Evolutionary conservation across 192 early-diverging fungal species (phyloP).

Genomic region (Haplosporangium gracile): DNA sequence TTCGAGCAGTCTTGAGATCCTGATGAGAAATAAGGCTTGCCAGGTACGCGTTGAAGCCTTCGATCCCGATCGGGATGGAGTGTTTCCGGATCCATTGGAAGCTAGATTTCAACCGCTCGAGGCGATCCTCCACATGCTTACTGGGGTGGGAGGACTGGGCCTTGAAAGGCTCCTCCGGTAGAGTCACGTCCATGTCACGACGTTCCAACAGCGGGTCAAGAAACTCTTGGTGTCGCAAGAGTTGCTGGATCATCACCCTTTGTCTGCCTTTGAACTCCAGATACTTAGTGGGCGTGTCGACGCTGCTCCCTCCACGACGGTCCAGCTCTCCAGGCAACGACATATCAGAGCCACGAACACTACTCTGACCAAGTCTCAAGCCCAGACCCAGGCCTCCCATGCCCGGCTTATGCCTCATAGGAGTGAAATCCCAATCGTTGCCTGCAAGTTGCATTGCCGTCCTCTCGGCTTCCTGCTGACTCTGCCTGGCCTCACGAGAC

Average conservation of each 20-base stretch:
- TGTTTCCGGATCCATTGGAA: conserved; percentile 27
- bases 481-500: not conserved
- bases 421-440: conserved; percentile 29
- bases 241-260: conserved; percentile 18
- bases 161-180: not conserved
- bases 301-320: not conserved
- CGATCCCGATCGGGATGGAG: conserved; percentile 19
- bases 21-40: conserved; percentile 22
- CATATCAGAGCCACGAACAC: not conserved
- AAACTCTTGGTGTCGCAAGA: conserved; percentile 26
- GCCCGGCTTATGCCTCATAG: conserved; percentile 8
- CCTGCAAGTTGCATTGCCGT: not conserved
- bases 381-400: conserved; percentile 1
- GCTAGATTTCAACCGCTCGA: conserved; percentile 26
- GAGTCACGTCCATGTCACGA: not conserved
- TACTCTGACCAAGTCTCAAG: not conserved
- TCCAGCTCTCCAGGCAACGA: not conserved
- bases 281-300: not conserved
- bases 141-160: not conserved
- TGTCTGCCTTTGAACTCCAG: conserved; percentile 9
- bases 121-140: not conserved
- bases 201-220: conserved; percentile 25
- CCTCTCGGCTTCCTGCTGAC: not conserved
- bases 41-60: conserved; percentile 31
- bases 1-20: conserved; percentile 2